phyloP scores from a whole-genome alignment of 345 rosid genomes.

The Hevea brasiliensis region DNA sequence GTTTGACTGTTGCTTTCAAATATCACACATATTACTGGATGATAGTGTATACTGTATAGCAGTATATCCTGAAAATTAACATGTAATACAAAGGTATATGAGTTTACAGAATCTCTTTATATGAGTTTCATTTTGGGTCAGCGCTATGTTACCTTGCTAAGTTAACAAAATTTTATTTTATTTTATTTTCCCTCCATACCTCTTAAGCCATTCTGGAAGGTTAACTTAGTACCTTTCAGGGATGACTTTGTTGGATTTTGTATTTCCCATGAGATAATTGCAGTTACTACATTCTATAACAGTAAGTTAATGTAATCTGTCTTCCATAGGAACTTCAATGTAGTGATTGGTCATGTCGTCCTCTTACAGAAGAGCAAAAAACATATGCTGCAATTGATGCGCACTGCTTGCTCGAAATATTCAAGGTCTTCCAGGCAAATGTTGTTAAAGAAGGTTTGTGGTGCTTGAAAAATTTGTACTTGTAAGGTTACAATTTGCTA shows the following conservation, averaged over 20 bases:
- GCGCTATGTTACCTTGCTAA: background rate
- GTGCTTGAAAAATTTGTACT: slow-evolving; percentile 11
- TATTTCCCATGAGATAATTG: slow-evolving; percentile 21
- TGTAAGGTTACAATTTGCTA: background rate
- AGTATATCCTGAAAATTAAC: background rate
- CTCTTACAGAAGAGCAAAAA: slow-evolving; percentile 92
- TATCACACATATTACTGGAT: background rate
- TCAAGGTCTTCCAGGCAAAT: slow-evolving; percentile 48
- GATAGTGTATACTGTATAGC: background rate
- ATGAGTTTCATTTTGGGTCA: background rate
- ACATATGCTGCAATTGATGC: slow-evolving; percentile 86
- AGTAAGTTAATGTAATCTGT: slow-evolving; percentile 30
- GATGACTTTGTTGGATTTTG: slow-evolving; percentile 6
- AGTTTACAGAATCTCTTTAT: background rate
- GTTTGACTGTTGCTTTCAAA: background rate
- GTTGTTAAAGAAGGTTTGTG: slow-evolving; percentile 56
- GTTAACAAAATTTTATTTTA: background rate
- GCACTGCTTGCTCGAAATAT: slow-evolving; percentile 79
- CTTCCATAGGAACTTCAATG: slow-evolving; percentile 90
- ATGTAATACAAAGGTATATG: background rate
- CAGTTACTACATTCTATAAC: slow-evolving; percentile 13
- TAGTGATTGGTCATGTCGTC: slow-evolving; percentile 96
- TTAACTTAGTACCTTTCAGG: background rate
- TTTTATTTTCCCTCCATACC: background rate
- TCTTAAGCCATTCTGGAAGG: background rate